These are phyloP conservation scores for Serendipita sp. DNA, from an alignment of 768 basidiomycete genomes.

Conservation along the genomic window DNA sequence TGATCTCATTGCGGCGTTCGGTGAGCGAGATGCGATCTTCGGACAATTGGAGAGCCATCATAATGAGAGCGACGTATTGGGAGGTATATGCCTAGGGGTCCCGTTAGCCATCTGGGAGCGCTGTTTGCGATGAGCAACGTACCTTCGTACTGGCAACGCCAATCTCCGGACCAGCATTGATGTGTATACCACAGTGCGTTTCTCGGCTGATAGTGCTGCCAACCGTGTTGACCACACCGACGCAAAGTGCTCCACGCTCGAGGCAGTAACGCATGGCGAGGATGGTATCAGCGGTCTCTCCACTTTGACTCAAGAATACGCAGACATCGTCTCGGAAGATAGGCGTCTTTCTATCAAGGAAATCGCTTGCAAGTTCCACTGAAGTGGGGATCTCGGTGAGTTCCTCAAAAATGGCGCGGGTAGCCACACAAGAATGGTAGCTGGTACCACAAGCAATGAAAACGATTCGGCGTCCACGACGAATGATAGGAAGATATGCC, in stretches of 20 bases:
- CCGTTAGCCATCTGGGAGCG: neutral
- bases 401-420: constrained; percentile 95
- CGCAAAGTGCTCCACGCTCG: constrained; percentile 88
- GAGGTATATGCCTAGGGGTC: constrained; percentile 75
- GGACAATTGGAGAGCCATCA: constrained; percentile 97
- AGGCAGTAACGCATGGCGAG: constrained; percentile 90
- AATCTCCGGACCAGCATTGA: constrained; percentile 97
- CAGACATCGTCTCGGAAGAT: constrained; percentile 99
- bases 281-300: constrained; percentile 97
- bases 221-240: constrained; percentile 97
- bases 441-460: constrained; percentile 98
- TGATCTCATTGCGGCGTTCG: constrained; percentile 81
- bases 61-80: constrained; percentile 92
- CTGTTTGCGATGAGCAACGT: constrained; percentile 9
- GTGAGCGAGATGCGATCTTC: constrained; percentile 93
- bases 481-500: constrained; percentile 87
- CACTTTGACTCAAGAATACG: constrained; percentile 91
- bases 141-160: constrained; percentile 98
- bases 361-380: constrained; percentile 94
- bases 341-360: constrained; percentile 95
- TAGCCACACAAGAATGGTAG: constrained; percentile 94
- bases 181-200: constrained; percentile 98
- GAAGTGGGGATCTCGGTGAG: constrained; percentile 96
- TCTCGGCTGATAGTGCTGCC: constrained; percentile 96
- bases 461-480: constrained; percentile 83